Evolutionary conservation across 345 rosid species (phyloP), one percentile per base, ranked within the genome.

Genomic region (Erucastrum elatum): DNA sequence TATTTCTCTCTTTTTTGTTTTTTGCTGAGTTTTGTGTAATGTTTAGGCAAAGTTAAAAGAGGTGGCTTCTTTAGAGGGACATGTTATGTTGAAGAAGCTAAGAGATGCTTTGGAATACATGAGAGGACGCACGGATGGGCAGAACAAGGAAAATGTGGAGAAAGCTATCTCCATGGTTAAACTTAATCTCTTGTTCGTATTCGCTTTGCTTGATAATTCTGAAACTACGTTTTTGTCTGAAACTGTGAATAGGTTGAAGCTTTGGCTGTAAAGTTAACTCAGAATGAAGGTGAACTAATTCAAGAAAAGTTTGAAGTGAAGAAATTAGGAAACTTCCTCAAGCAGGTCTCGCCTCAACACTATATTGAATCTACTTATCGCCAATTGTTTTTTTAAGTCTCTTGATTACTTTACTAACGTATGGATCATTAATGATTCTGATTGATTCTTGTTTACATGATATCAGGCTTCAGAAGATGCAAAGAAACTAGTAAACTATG

Each of bases 271-370:
- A 90, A 95, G 85, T 83, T 95, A 89, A 95, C 99, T 81, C 99
- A 95, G 76, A 95, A 95, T 34, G 99, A 95, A 87, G 99, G 99
- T 67, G 99, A 95, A 75, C 51, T 95, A 63, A 95, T 95, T 76
- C 99, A 95, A 84, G 99, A 91, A 76, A 95, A 95, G 85, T 95
- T 93, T 82, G 98, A 95, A 90, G 96, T 93, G 81, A 95, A 91
- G 87, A 95, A 90, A 83, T 85, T 95, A 31, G 97, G 90, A 44
- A 90, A 86, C 87, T 91, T 95, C 81, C 97, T 95, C 66, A 91
- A 90, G 81, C 97, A 91, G 99, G 98, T 90, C 1, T 49, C 21
- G 21, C 21, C 21, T 21, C 21, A 21, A 21, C 21, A 21, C 21
- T 21, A 21, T 21, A 21, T 21, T 21, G 21, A 21, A 21, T 21